These are phyloP conservation scores for Penicillium nordicum DNA, from an alignment of 2,329 filamentous ascomycete genomes.

Conservation along the genomic window DNA sequence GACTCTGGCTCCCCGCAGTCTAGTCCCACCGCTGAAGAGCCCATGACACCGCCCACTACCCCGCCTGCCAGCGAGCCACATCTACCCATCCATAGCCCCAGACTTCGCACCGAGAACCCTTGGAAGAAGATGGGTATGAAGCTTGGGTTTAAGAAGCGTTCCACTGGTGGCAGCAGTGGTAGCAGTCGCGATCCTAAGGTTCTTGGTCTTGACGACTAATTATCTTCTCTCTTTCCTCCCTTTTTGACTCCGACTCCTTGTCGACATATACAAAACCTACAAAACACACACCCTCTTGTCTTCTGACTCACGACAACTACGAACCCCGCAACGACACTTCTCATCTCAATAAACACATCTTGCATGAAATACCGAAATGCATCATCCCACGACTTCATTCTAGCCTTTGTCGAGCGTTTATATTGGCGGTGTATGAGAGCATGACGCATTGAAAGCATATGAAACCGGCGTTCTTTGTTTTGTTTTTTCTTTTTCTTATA, in stretches of 20 bases:
- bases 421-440: conserved; percentile 29
- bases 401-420: conserved; percentile 24
- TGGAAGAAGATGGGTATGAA: conserved; percentile 55
- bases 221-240: not conserved
- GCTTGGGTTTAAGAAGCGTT: conserved; percentile 44
- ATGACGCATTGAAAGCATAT: conserved; percentile 27
- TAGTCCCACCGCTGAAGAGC: conserved; percentile 41
- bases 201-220: conserved; percentile 21
- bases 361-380: conserved; percentile 13
- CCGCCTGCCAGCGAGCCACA: conserved; percentile 46
- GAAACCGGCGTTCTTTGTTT: conserved; percentile 19
- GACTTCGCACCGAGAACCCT: conserved; percentile 45
- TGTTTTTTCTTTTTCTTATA: conserved; percentile 12
- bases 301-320: conserved; percentile 1
- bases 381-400: conserved; percentile 16
- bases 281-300: not conserved
- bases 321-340: conserved; percentile 6
- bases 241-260: not conserved
- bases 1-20: conserved; percentile 45
- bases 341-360: conserved; percentile 8
- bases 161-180: conserved; percentile 20
- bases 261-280: not conserved
- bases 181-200: conserved; percentile 22
- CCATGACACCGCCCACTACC: conserved; percentile 52
- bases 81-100: conserved; percentile 36